Base-by-base conservation (phyloP, 2,329 filamentous ascomycete genomes). In the Hortaea werneckii region DNA sequence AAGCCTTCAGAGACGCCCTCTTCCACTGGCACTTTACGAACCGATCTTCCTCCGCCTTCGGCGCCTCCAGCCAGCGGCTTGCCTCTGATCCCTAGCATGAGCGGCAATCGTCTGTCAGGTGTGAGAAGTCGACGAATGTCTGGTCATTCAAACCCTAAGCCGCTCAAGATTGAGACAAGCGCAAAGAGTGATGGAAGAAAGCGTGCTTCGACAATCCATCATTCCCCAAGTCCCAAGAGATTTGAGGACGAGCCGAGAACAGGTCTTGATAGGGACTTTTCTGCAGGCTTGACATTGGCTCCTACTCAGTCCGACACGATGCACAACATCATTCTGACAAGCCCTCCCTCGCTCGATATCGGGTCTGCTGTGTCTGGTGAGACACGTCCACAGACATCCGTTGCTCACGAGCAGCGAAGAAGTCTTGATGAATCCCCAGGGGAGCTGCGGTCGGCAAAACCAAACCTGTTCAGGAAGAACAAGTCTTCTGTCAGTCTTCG, bases 141-240 rank as follows among this genome's bases (percentile, higher is more conserved):
- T 3, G 85, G 84, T 6, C 82, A 87, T 37, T n/a, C 27, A 56
- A 87, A 86, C 56, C 70, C 78, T 10, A 89, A 85, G 62, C 85
- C 89, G 58, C 71, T 96, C 42, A 94, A 88, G 67, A 95, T 96
- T 46, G 87, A 95, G 64, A 95, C 88, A 8, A 68, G 65, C 8
- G 53, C 66, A 41, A 67, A 62, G 42, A 65, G 64, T 10, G 53
- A 54, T 4, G 41, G 35, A 10, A 52, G 58, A 13, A 58, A 58
- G 41, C 53, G 60, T 41, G 59, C 60, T 10, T 62, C 60, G 11
- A 63, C 60, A 3, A 58, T 61, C 45, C 56, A 62, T 49, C 55
- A 56, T 29, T 53, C 45, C 9, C 46, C 53, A 11, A 59, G 53
- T 42, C 52, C 56, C 1, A 51, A 52, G 35, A 40, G 50, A n/a